A percentile compares a stretch with the other conserved stretches of the same genome.
Evolutionary conservation across 495 filamentous ascomycete genomes (phyloP).

Genomic region (Penicillium diatomitis): DNA sequence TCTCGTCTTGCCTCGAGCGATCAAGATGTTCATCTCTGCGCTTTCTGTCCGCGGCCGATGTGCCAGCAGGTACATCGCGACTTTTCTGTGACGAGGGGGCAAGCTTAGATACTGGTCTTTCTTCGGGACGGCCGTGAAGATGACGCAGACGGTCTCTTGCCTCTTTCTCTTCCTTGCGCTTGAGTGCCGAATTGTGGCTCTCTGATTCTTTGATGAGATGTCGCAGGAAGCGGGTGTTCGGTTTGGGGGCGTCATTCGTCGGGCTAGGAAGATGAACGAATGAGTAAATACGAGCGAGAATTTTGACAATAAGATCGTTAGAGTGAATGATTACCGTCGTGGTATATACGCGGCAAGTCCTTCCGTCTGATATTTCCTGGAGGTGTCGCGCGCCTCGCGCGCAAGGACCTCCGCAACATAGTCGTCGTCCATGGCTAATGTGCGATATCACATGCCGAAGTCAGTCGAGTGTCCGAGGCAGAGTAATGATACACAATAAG

Average conservation of each 20-base stretch:
- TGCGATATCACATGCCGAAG: constrained; percentile 7
- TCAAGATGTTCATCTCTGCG: constrained; percentile 8
- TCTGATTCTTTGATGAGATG: constrained; percentile 86
- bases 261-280: constrained; percentile 25
- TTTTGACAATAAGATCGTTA: not conserved
- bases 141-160: constrained; percentile 46
- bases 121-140: constrained; percentile 28
- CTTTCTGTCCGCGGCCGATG: constrained; percentile 9
- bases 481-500: too few relatives aligned
- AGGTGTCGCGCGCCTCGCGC: constrained; percentile 60
- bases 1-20: not conserved
- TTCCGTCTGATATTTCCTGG: constrained; percentile 61
- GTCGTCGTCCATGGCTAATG: constrained; percentile 51
- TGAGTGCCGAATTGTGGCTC: constrained; percentile 78
- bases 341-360: constrained; percentile 63
- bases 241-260: constrained; percentile 64
- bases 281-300: not conserved
- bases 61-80: constrained; percentile 8
- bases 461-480: not conserved
- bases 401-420: constrained; percentile 66
- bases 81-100: constrained; percentile 15
- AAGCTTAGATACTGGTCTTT: constrained; percentile 14
- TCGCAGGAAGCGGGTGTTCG: constrained; percentile 81
- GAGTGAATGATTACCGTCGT: constrained; percentile 47
- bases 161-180: constrained; percentile 69